Conservation (phyloP, 2,329 filamentous ascomycete species). For the Paecilomyces dactylethromorphus region DNA sequence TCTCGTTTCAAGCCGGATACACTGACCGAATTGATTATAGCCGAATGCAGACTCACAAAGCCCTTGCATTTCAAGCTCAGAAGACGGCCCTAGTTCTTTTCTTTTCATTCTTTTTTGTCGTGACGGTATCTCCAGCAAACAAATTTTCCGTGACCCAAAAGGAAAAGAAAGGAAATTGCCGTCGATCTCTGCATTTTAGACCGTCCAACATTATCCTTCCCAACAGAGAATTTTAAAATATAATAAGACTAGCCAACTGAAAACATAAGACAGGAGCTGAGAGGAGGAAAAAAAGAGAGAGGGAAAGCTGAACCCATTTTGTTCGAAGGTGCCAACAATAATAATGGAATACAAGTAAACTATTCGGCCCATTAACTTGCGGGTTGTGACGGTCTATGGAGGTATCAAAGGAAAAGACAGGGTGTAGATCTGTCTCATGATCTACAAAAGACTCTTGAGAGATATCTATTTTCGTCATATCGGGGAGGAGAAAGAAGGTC, state of each 20-base stretch:
- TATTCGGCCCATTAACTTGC: slow-evolving; percentile 13
- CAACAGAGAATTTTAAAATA: neutral
- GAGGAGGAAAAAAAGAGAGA: neutral
- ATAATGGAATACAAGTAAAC: neutral
- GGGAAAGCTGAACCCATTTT: neutral
- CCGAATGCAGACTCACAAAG: neutral
- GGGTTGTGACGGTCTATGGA: slow-evolving; percentile 19
- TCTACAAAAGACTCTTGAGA: slow-evolving; percentile 7
- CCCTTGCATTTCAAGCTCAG: neutral
- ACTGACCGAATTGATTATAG: neutral
- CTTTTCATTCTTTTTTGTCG: neutral
- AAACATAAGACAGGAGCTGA: neutral
- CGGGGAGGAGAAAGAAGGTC: slow-evolving; percentile 1
- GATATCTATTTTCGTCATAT: neutral
- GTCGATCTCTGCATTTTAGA: neutral
- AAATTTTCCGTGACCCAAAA: neutral
- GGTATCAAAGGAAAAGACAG: slow-evolving; percentile 22
- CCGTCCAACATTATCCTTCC: neutral
- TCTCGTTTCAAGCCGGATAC: neutral
- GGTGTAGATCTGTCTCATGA: slow-evolving; percentile 16
- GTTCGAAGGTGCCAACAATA: neutral
- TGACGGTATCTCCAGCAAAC: neutral
- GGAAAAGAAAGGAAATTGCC: neutral
- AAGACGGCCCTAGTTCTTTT: neutral
- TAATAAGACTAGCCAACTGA: neutral